Conservation (phyloP, 2,329 filamentous ascomycete species). For the Fusarium chaquense region DNA sequence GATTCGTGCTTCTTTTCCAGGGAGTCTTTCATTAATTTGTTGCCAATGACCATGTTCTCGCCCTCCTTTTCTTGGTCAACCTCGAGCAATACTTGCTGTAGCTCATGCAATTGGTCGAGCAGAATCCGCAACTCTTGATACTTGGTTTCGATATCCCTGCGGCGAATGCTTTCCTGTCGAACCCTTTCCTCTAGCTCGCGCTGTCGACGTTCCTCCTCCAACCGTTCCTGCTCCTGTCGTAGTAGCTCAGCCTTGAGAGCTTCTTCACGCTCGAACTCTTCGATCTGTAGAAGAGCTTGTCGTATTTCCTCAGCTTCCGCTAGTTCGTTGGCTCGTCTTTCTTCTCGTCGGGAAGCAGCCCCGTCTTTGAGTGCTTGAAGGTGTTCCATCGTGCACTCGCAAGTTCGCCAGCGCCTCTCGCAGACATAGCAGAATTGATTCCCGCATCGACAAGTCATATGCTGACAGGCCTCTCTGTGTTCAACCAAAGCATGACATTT, state of each 20-base stretch:
- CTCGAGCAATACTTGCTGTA: constrained; percentile 56
- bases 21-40: constrained; percentile 43
- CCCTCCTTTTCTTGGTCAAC: constrained; percentile 55
- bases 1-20: constrained; percentile 51
- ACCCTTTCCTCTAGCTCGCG: constrained; percentile 55
- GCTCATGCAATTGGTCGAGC: constrained; percentile 57
- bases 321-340: constrained; percentile 52
- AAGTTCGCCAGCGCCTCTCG: constrained; percentile 77
- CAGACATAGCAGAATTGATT: constrained; percentile 90
- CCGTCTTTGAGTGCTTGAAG: constrained; percentile 56
- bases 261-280: constrained; percentile 62
- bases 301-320: constrained; percentile 52
- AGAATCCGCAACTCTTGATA: constrained; percentile 54
- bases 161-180: constrained; percentile 56
- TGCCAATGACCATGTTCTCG: constrained; percentile 44
- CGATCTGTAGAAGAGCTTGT: constrained; percentile 60
- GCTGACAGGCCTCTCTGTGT: constrained; percentile 82
- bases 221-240: constrained; percentile 54
- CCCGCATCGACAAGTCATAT: constrained; percentile 87
- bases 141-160: constrained; percentile 54
- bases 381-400: constrained; percentile 68
- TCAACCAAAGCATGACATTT: constrained; percentile 79
- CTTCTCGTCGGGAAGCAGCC: constrained; percentile 52
- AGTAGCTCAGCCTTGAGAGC: constrained; percentile 56
- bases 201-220: constrained; percentile 54